A percentile compares a stretch with the other conserved stretches of the same genome.
Conservation (phyloP, 805 yeast species). For the Zygosaccharomyces gambellarensis region DNA sequence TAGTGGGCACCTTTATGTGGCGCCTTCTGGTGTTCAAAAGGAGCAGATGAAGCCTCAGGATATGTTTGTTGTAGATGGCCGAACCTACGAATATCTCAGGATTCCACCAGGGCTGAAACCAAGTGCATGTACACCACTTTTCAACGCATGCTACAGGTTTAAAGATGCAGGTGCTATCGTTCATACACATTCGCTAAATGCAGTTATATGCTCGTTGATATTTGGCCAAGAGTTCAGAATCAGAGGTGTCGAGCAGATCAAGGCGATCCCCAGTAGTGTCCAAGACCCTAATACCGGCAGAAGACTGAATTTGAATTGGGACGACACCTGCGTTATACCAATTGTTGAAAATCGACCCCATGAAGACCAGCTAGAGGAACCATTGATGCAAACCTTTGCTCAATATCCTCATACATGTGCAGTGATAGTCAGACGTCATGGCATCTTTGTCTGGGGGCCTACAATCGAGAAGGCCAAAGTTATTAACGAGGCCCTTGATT, state of each 20-base stretch:
- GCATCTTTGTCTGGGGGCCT: conserved; percentile 96
- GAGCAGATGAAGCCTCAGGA: conserved; percentile 79
- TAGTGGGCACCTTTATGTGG: conserved; percentile 58
- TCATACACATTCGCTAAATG: conserved; percentile 88
- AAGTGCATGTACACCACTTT: conserved; percentile 91
- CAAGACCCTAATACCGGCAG: conserved; percentile 40
- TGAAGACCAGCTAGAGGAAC: conserved; percentile 74
- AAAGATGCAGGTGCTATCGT: conserved; percentile 87
- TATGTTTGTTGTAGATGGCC: conserved; percentile 64
- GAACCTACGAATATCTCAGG: conserved; percentile 48
- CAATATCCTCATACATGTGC: conserved; percentile 78
- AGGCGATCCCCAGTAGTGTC: conserved; percentile 73
- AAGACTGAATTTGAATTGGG: conserved; percentile 61
- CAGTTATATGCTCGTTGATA: conserved; percentile 73
- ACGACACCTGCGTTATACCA: conserved; percentile 76
- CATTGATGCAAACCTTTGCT: conserved; percentile 58
- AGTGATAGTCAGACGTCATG: conserved; percentile 86
- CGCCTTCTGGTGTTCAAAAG: conserved; percentile 96
- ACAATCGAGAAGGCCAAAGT: conserved; percentile 89
- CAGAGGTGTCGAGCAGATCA: conserved; percentile 82
- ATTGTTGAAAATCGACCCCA: conserved; percentile 87
- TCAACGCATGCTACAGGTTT: conserved; percentile 62
- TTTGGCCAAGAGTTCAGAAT: conserved; percentile 70
- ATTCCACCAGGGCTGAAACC: conserved; percentile 70
- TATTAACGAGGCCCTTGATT: conserved; percentile 89